A percentile compares a stretch with the other conserved stretches of the same genome.
Conservation (phyloP, 1,284 basidiomycete species). For the Ganoderma sp. region DNA sequence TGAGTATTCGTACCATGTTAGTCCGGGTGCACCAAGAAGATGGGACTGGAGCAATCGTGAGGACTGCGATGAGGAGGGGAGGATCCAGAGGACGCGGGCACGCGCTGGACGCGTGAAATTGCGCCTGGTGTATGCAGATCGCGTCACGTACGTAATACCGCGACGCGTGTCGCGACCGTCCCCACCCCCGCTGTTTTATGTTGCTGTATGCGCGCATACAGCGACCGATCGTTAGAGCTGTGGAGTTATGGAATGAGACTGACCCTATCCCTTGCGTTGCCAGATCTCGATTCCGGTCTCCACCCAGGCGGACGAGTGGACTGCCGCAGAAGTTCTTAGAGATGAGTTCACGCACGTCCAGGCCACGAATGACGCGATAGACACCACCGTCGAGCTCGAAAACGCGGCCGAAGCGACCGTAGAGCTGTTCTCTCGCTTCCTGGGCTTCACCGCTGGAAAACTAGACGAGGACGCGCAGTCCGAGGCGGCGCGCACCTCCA, state of each 20-base stretch:
- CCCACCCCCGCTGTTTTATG: neutral
- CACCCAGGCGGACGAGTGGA: conserved; percentile 81
- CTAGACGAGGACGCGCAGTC: conserved; percentile 60
- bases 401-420: conserved; percentile 67
- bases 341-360: conserved; percentile 83
- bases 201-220: conserved; percentile 12
- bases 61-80: neutral
- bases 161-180: conserved; percentile 9
- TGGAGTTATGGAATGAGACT: conserved; percentile 6
- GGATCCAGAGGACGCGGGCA: neutral
- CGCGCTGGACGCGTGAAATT: conserved; percentile 15
- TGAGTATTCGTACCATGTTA: conserved; percentile 42
- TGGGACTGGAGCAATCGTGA: neutral
- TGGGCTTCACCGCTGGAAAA: conserved; percentile 73
- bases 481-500: conserved; percentile 62
- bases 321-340: conserved; percentile 84
- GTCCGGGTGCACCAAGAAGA: neutral
- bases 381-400: conserved; percentile 58
- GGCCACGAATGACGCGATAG: conserved; percentile 58
- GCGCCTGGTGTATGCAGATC: conserved; percentile 4
- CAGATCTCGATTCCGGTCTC: conserved; percentile 87
- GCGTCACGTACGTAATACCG: conserved; percentile 4
- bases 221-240: neutral
- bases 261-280: conserved; percentile 8
- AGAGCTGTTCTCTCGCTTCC: conserved; percentile 82